Conservation (phyloP, 345 rosid species). For the Eucalyptus virginea region DNA sequence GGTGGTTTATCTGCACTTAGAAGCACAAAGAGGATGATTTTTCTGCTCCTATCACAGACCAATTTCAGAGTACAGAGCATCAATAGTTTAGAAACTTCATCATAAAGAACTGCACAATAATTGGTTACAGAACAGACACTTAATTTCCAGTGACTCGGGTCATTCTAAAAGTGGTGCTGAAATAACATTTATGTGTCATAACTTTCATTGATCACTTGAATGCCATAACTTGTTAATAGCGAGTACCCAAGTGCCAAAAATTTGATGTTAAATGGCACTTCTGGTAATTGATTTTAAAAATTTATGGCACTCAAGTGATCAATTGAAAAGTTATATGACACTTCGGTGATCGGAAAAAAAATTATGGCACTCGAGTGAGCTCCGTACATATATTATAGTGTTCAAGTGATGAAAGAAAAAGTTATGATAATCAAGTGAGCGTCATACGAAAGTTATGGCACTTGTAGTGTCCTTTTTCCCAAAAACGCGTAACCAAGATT, state of each 20-base stretch:
- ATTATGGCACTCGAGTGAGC: no score
- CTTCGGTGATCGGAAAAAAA: no score
- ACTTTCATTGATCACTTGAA: no score
- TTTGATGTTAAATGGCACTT: no score
- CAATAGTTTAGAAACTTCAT: background rate
- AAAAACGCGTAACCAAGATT: background rate
- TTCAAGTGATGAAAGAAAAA: background rate
- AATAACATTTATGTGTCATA: no score
- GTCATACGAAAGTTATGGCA: background rate
- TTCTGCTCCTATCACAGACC: background rate
- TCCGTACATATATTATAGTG: no score
- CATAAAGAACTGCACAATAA: background rate
- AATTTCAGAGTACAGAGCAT: background rate
- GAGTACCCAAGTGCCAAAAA: no score
- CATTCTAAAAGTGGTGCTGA: background rate
- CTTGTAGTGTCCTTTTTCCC: background rate
- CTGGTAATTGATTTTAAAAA: no score
- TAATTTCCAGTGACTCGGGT: background rate
- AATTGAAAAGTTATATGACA: no score
- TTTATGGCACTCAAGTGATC: no score
- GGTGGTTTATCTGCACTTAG: conserved; percentile 29
- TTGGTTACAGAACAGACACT: background rate
- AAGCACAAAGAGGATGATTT: background rate
- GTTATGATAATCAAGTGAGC: background rate
- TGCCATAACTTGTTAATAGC: no score